Percentiles rank a stretch among this genome's conserved stretches.
These are phyloP conservation scores for Saccharomycopsis crataegensis DNA, from an alignment of 1,139 yeast genomes.

Conservation along the genomic window DNA sequence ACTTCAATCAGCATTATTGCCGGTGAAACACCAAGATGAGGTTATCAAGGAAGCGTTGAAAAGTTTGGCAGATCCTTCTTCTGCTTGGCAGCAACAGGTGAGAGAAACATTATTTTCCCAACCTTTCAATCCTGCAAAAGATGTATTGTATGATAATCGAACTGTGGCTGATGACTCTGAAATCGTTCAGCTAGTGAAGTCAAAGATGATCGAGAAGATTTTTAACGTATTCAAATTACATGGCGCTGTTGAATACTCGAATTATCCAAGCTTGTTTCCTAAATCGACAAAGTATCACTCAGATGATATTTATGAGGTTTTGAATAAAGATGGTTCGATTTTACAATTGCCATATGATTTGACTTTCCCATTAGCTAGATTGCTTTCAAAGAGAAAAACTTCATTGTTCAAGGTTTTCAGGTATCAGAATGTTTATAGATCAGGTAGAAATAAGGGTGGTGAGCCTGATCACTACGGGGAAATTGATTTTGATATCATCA, in stretches of 20 bases:
- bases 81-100: slow-evolving; percentile 93
- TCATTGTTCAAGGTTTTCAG: slow-evolving; percentile 46
- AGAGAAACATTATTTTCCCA: slow-evolving; percentile 78
- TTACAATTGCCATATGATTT: slow-evolving; percentile 83
- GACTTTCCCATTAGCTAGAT: slow-evolving; percentile 82
- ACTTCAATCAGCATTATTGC: slow-evolving; percentile 72
- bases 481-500: slow-evolving; percentile 76
- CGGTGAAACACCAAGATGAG: slow-evolving; percentile 86
- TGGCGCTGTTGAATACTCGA: slow-evolving; percentile 77
- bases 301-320: slow-evolving; percentile 62
- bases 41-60: slow-evolving; percentile 81
- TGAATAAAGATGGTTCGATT: slow-evolving; percentile 82
- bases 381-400: slow-evolving; percentile 56
- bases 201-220: slow-evolving; percentile 49
- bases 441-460: slow-evolving; percentile 48
- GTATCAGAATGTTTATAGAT: slow-evolving; percentile 76
- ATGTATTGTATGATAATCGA: slow-evolving; percentile 63
- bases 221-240: slow-evolving; percentile 60
- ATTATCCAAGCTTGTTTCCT: slow-evolving; percentile 64
- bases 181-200: slow-evolving; percentile 30
- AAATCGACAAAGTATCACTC: slow-evolving; percentile 65
- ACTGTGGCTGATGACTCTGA: slow-evolving; percentile 19
- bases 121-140: slow-evolving; percentile 76
- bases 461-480: slow-evolving; percentile 78
- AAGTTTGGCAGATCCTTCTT: slow-evolving; percentile 79